A percentile compares a stretch with the other conserved stretches of the same genome.
phyloP scores from a whole-genome alignment of 768 basidiomycete species.

The Piloderma croceum region DNA sequence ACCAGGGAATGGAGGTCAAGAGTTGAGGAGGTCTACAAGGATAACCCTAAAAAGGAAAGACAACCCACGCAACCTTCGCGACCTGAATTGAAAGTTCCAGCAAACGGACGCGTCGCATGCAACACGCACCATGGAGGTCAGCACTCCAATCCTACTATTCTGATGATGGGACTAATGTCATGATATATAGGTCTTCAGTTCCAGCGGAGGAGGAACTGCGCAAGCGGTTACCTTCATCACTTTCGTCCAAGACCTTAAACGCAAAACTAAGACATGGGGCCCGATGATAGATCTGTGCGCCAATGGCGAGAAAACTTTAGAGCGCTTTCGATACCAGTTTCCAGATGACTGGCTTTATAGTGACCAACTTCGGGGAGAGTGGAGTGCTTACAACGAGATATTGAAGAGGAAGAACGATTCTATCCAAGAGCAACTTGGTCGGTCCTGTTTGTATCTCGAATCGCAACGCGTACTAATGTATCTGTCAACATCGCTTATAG shows the following conservation, averaged over 20 bases:
- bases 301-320: conserved; percentile 93
- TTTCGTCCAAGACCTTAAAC: conserved; percentile 98
- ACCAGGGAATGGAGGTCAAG: conserved; percentile 3
- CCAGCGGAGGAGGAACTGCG: conserved; percentile 60
- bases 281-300: conserved; percentile 94
- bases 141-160: conserved; percentile 6
- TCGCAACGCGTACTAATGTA: not conserved
- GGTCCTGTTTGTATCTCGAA: conserved; percentile 18
- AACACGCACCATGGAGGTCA: conserved; percentile 39
- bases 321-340: conserved; percentile 95
- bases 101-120: conserved; percentile 31
- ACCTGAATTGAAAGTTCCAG: conserved; percentile 13
- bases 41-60: too few species aligned
- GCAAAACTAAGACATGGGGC: conserved; percentile 93
- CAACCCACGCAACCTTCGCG: not conserved
- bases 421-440: conserved; percentile 96
- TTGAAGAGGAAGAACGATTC: conserved; percentile 96
- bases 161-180: not conserved
- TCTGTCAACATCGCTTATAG: conserved; percentile 33
- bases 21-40: not conserved
- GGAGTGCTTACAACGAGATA: conserved; percentile 98
- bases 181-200: conserved; percentile 54
- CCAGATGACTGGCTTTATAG: conserved; percentile 97
- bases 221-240: conserved; percentile 99
- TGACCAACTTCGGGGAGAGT: conserved; percentile 95